Conservation (phyloP, 805 yeast species). For the Candida rishiriensis region DNA sequence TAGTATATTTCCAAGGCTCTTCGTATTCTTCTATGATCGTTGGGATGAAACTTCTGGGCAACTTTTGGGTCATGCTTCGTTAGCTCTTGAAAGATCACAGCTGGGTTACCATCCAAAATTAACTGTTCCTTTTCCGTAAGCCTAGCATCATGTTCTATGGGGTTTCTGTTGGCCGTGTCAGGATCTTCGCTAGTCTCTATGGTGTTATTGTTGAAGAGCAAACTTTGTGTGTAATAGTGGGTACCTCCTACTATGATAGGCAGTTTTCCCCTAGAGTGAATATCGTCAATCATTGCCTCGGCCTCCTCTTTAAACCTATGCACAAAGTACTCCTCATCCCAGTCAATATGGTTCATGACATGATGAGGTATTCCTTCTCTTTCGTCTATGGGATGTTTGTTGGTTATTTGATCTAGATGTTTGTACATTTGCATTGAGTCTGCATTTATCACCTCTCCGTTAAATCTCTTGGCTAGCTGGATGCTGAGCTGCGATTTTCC, state of each 20-base stretch:
- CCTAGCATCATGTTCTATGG: slow-evolving; percentile 18
- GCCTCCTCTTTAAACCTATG: slow-evolving; percentile 80
- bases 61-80: slow-evolving; percentile 61
- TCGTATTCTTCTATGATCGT: slow-evolving; percentile 72
- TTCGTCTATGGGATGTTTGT: slow-evolving; percentile 84
- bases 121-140: slow-evolving; percentile 30
- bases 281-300: slow-evolving; percentile 51
- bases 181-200: slow-evolving; percentile 33
- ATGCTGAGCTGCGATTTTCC: slow-evolving; percentile 88
- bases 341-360: slow-evolving; percentile 75
- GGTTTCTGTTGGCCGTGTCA: not conserved
- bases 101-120: slow-evolving; percentile 54
- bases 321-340: slow-evolving; percentile 79
- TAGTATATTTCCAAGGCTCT: slow-evolving; percentile 79
- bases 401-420: slow-evolving; percentile 72
- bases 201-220: slow-evolving; percentile 67
- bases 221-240: slow-evolving; percentile 81
- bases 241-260: slow-evolving; percentile 96
- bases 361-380: slow-evolving; percentile 77
- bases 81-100: slow-evolving; percentile 44
- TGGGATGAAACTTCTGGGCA: slow-evolving; percentile 84
- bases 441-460: slow-evolving; percentile 91
- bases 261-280: slow-evolving; percentile 61
- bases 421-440: slow-evolving; percentile 96
- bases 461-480: slow-evolving; percentile 67